These are phyloP conservation scores for Citrullus colocynthis DNA, from an alignment of 306 rosid species.

Conservation along the genomic window DNA sequence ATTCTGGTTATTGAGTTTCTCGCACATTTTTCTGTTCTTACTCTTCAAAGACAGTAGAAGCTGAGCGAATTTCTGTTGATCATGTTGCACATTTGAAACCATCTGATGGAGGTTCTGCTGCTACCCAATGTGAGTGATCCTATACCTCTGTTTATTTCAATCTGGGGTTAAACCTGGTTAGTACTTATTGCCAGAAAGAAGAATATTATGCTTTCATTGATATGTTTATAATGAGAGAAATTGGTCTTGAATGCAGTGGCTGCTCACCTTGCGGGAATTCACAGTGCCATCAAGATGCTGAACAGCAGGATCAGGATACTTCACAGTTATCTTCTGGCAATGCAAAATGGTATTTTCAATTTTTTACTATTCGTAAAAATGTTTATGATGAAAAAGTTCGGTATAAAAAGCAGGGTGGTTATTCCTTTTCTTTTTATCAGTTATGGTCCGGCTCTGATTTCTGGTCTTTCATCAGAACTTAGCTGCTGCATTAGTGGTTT, in stretches of 20 bases:
- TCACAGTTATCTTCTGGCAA: conserved; percentile 73
- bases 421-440: not conserved
- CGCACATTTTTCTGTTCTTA: not conserved
- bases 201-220: not conserved
- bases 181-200: conserved; percentile 1
- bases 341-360: conserved; percentile 66
- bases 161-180: conserved; percentile 1
- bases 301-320: conserved; percentile 85
- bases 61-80: conserved; percentile 94
- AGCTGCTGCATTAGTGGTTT: not conserved
- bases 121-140: conserved; percentile 62
- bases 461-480: not conserved
- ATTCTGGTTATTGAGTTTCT: not conserved
- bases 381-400: not conserved
- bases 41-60: conserved; percentile 76
- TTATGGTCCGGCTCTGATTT: not conserved
- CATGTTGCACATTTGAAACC: conserved; percentile 98
- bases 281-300: conserved; percentile 97
- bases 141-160: conserved; percentile 5
- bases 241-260: conserved; percentile 50
- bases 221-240: not conserved
- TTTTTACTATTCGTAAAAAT: not conserved
- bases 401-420: not conserved
- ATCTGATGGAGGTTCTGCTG: conserved; percentile 98
- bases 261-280: conserved; percentile 90